Percentiles rank a stretch among this genome's conserved stretches.
Conservation (phyloP, 306 rosid genomes). For the Senna tora region DNA sequence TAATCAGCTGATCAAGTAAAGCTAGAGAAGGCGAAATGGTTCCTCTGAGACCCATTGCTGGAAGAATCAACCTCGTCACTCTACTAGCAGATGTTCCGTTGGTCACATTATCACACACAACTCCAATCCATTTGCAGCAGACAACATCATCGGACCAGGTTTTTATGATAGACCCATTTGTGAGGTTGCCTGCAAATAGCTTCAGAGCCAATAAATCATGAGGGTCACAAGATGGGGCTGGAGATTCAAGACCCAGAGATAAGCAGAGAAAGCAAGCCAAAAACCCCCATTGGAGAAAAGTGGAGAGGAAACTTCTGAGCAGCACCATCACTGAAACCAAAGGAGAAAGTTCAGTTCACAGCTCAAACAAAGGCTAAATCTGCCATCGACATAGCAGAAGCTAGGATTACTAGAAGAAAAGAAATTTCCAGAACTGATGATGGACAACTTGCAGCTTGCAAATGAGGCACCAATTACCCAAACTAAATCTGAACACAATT, state of each 20-base stretch:
- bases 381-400: conserved; percentile 42
- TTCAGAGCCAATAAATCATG: conserved; percentile 63
- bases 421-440: conserved; percentile 28
- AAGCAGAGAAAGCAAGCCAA: conserved; percentile 54
- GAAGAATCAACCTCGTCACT: conserved; percentile 62
- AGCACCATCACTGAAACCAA: conserved; percentile 51
- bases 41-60: conserved; percentile 67
- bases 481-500: conserved; percentile 31
- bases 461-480: no score
- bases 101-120: conserved; percentile 55
- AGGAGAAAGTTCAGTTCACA: conserved; percentile 42
- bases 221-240: conserved; percentile 52
- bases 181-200: conserved; percentile 65
- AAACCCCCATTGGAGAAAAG: conserved; percentile 51
- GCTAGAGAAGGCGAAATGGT: conserved; percentile 57
- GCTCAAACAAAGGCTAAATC: conserved; percentile 48
- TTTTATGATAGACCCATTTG: conserved; percentile 43
- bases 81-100: conserved; percentile 45
- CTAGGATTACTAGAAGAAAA: conserved; percentile 19
- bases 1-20: conserved; percentile 52
- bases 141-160: conserved; percentile 55
- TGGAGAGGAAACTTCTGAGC: conserved; percentile 41
- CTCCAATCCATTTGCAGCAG: conserved; percentile 79
- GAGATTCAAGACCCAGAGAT: conserved; percentile 24
- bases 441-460: no score